Evolutionary conservation across 2,329 filamentous ascomycete species (phyloP), one percentile per base, ranked within the genome.

Genomic region (Podosphaera aphanis): DNA sequence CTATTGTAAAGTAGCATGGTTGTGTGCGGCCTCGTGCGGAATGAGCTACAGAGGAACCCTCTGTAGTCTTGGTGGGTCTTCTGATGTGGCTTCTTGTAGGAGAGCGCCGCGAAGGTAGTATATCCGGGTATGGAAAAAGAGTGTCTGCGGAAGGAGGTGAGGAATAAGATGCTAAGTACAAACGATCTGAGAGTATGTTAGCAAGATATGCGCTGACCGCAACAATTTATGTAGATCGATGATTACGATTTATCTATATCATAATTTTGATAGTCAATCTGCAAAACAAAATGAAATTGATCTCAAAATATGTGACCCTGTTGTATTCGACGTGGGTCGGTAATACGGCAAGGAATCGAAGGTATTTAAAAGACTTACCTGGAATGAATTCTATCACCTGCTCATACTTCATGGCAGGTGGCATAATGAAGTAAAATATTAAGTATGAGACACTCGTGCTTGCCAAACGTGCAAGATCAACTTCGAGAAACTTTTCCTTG

Each of bases 351-450:
- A 29, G 25, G 25, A 29, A 29, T 20, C 16, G 19, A 38, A 38
- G 36, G 36, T 20, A 7, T 16, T 4, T 38, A 16, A 16, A 38
- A 20, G n/a, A 38, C 74, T 57, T 70, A 93, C 85, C 83, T 68
- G 85, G 82, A 57, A 94, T 93, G 64, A 93, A 94, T 68, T 94
- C 86, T 60, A 94, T 86, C 56, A 93, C 77, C 66, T 93, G 83
- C 51, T 83, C 85, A 66, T 83, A 74, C 43, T 62, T 69, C 38
- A 66, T 63, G 55, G 60, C 62, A 56, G 62, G 63, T 60, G 64
- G 64, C 54, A 62, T 73, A 44, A 48, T 59, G 49, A 54, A 7
- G 18, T 29, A 23, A n/a, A 18, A 40, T 27, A n/a, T 41, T 23
- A 23, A 20, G 7, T 43, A 15, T 23, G 19, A 49, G 45, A 47